phyloP scores from a whole-genome alignment of 2,329 filamentous ascomycete species.

The Aspergillus alliaceus region DNA sequence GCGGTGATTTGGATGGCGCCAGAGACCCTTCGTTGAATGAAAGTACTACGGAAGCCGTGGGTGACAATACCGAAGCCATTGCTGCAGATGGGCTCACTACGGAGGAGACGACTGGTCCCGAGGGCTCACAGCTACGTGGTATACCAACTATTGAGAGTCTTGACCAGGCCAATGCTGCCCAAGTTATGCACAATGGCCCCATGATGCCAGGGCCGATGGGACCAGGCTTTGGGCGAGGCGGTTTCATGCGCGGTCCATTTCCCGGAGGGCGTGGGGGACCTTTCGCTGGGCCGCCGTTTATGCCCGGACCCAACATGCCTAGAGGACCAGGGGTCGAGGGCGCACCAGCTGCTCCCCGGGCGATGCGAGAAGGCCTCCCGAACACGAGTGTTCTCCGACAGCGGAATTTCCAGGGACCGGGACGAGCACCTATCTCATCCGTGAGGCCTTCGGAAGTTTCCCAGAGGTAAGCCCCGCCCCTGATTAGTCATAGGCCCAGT shows the following conservation, averaged over 20 bases:
- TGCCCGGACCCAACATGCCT: slow-evolving; percentile 27
- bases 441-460: slow-evolving; percentile 21
- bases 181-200: slow-evolving; percentile 31
- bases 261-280: slow-evolving; percentile 39
- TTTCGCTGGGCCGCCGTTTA: slow-evolving; percentile 28
- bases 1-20: slow-evolving; percentile 32
- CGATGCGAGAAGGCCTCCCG: slow-evolving; percentile 84
- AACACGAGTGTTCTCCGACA: slow-evolving; percentile 74
- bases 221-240: slow-evolving; percentile 41
- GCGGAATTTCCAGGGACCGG: slow-evolving; percentile 49
- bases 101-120: slow-evolving; percentile 14
- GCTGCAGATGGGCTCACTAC: slow-evolving; percentile 10
- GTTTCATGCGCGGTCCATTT: slow-evolving; percentile 49
- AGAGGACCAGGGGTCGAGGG: slow-evolving; percentile 61
- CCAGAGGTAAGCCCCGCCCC: slow-evolving; percentile 28
- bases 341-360: slow-evolving; percentile 90
- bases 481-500: neutral
- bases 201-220: slow-evolving; percentile 27
- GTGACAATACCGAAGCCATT: slow-evolving; percentile 14
- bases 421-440: slow-evolving; percentile 25
- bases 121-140: slow-evolving; percentile 26
- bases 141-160: slow-evolving; percentile 34
- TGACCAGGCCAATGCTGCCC: slow-evolving; percentile 24
- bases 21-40: slow-evolving; percentile 23
- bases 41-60: slow-evolving; percentile 10